Evolutionary conservation across 345 rosid species (phyloP), one percentile per base, ranked within the genome.

Genomic region (Brassica juncea): DNA sequence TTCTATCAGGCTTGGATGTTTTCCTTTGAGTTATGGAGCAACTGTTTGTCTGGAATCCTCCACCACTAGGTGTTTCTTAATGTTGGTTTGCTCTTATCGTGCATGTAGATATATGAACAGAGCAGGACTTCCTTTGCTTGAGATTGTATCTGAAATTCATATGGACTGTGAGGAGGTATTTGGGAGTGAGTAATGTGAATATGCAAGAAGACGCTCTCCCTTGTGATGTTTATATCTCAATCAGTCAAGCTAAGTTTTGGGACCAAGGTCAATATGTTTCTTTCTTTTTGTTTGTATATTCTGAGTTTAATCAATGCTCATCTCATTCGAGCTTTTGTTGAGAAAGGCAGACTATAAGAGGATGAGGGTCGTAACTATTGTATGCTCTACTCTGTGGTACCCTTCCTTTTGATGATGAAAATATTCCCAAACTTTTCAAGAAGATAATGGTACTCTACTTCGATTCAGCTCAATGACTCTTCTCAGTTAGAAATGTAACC

Each of bases 371-470:
- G 73, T 95, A 93, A 77, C 98, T 91, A 80, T 80, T 95, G 74
- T 95, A 95, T 83, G 98, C 94, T 59, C 89, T 95, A 35, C 90
- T 95, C 62, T 91, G 93, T 58, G 98, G 98, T 16, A 84, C 90
- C 55, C 98, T 95, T 80, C 99, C 99, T 35, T 95, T 95, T 75
- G 97, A 93, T 68, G 99, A 95, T 74, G 99, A 89, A 78, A 95
- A 91, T 85, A 86, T 93, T 77, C 96, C 99, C 59, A 90, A 86
- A 65, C 94, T 95, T 75, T 93, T 90, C 77, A 89, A 87, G 84
- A 95, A 95, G 89, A 90, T 93, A 66, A 91, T 90, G 98, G 99
- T 91, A 82, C 49, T 49, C 12, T 37, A 65, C 6, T 16, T 37
- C 7, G 30, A 28, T 28, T 28, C 30, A 28, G 30, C 30, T 28